Conservation (phyloP, 1,139 yeast species). For the Suhomyces guaymorum region DNA sequence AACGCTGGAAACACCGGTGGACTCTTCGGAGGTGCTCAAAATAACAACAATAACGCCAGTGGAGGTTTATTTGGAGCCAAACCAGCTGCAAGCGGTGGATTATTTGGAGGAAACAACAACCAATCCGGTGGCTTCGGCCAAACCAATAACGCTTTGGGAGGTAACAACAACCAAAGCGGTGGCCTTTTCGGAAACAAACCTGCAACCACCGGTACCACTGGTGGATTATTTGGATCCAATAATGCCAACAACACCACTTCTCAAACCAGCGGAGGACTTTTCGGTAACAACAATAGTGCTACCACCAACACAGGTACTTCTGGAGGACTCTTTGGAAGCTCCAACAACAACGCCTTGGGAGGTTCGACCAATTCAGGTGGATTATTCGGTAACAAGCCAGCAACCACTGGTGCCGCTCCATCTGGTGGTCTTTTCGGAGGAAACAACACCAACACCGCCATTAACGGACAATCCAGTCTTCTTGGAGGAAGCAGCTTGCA, state of each 20-base stretch:
- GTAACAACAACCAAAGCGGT: constrained; percentile 15
- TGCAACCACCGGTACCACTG: constrained; percentile 19
- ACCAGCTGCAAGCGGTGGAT: constrained; percentile 20
- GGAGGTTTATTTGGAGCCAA: constrained; percentile 22
- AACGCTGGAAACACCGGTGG: constrained; percentile 18
- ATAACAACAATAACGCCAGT: constrained; percentile 7
- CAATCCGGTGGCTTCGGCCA: constrained; percentile 13
- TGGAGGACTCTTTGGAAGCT: constrained; percentile 30
- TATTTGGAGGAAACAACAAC: constrained; percentile 23
- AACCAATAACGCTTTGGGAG: constrained; percentile 4
- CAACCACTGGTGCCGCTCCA: constrained; percentile 11
- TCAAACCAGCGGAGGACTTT: constrained; percentile 26
- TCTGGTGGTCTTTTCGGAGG: constrained; percentile 23
- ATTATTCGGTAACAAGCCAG: constrained; percentile 17
- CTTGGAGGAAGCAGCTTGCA: constrained; percentile 19
- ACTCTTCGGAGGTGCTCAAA: constrained; percentile 28
- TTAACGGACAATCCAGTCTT: constrained; percentile 6
- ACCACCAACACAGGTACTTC: constrained; percentile 5
- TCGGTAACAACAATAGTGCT: constrained; percentile 23
- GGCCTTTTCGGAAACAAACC: constrained; percentile 24
- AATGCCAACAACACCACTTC: constrained; percentile 11
- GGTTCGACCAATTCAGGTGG: constrained; percentile 15
- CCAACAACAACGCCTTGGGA: constrained; percentile 6
- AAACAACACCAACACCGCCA: constrained; percentile 11
- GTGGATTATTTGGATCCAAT: constrained; percentile 23